Evolutionary conservation across 1,284 basidiomycete genomes (phyloP), one percentile per base, ranked within the genome.

Genomic region (Tetrapyrgos nigripes): DNA sequence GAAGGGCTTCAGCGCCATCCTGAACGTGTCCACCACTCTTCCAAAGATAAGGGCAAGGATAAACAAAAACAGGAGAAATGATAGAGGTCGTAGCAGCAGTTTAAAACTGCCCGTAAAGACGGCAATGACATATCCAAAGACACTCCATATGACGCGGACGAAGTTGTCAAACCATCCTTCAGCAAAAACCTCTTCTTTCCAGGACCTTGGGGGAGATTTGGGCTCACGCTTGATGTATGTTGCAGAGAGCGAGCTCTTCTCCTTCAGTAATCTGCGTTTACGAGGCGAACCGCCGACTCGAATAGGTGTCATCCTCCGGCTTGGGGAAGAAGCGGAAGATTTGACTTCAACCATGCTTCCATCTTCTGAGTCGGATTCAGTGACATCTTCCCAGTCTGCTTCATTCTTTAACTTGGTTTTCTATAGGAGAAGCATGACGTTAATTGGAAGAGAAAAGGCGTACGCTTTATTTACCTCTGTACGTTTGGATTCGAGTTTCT

Each of bases 51-150:
- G 60, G 2, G 79, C 74, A 24, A 88, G 71, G 56, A 86, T 62
- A 70, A 75, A 86, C 9, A 87, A 40, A 59, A 81, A 81, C 17
- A 87, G 63, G n/a, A 86, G 61, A 55, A 87, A 54, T 4, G 80
- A 78, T 14, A 92, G 75, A 3, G 89, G 89, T 52, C 67, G 74
- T 37, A 82, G 81, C 56, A 89, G 75, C 21, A 84, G 75, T 23
- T 72, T 67, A 49, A 89, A 64, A 0, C 83, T 78, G 21, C 70
- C 74, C 35, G 67, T 68, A 56, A 84, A 37, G 28, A 90, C 69
- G 61, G 83, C 81, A 24, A 80, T 63, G 17, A 73, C 27, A 67
- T 86, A 89, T 3, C 64, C 63, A 19, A 70, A 58, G 0, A 77
- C 73, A 60, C 73, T 78, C 24, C 65, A 53, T 14, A 68, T 58